Evolutionary conservation across 169 alveolate species (phyloP), one percentile per base, ranked within the genome.

Genomic region (Plasmodium vivax): DNA sequence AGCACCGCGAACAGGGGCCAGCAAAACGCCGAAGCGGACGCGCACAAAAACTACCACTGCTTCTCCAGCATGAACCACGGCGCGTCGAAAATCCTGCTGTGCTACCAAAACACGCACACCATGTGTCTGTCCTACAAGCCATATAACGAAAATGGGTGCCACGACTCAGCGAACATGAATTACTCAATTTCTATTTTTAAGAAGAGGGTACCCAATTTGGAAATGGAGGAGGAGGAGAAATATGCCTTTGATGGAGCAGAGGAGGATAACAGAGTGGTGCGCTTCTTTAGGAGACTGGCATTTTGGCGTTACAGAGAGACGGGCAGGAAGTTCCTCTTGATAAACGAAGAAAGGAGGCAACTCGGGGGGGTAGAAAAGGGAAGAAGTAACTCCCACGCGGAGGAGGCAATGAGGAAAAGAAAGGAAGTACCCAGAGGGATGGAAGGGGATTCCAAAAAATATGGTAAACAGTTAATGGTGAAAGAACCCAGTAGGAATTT

Each of bases 41-140:
- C 72, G 74, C 2, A 30, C 45, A 12, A 32, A 83, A 54, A 32
- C 45, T 16, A 14, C 38, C 62, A 32, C 27, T n/a, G 30, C 19
- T 36, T 83, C 56, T 34, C 51, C 71, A 41, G 4, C 85, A 19
- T 83, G 82, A 32, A 83, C 23, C 73, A 43, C 10, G 83, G 56
- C 1, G 36, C 54, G 19, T 47, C 94, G 9, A 80, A 62, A 47
- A 80, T 92, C 36, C 77, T 92, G 16, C n/a, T 83, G 30, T 92
- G 92, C 77, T 92, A 92, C 68, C 32, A 73, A 32, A 92, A 92
- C 74, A 58, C 47, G 2, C 80, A 92, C 77, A 92, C 74, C 68
- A 82, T 92, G 47, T 92, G 95, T 82, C 79, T 83, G 19, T 82
- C 92, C 8, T 92, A 82, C 34, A 82, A 81, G 36, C 83, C 74